Evolutionary conservation across 208 protist species (phyloP).

Genomic region (Kentomonas sorsogonicus): DNA sequence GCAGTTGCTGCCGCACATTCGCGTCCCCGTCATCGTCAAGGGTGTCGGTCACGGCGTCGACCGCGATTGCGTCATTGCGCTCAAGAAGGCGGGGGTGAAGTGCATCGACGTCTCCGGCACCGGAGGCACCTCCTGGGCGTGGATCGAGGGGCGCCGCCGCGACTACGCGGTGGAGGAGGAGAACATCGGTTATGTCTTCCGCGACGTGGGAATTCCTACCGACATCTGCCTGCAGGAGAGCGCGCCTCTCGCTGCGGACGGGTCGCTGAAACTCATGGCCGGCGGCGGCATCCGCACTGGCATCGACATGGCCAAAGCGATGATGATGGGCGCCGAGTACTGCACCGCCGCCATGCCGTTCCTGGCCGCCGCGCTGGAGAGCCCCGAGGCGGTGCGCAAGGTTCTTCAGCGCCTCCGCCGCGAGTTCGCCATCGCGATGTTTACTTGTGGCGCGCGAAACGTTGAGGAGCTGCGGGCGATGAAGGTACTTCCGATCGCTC

Average conservation of each 20-base stretch:
- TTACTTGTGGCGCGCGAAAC: slow-evolving; percentile 80
- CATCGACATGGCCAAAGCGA: slow-evolving; percentile 81
- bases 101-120: slow-evolving; percentile 87
- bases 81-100: slow-evolving; percentile 73
- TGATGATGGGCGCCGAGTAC: slow-evolving; percentile 82
- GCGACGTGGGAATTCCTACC: slow-evolving; percentile 82
- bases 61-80: slow-evolving; percentile 41
- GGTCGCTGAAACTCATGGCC: slow-evolving; percentile 74
- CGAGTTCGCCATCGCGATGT: slow-evolving; percentile 83
- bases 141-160: slow-evolving; percentile 87
- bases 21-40: slow-evolving; percentile 87
- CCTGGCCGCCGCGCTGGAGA: slow-evolving; percentile 74
- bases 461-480: slow-evolving; percentile 62
- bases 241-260: slow-evolving; percentile 31
- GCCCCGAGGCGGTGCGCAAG: slow-evolving; percentile 51
- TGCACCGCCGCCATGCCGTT: slow-evolving; percentile 85
- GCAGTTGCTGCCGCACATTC: slow-evolving; percentile 67
- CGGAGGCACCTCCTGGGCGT: slow-evolving; percentile 90
- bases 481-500: slow-evolving; percentile 30
- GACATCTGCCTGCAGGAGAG: slow-evolving; percentile 74
- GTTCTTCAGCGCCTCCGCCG: slow-evolving; percentile 72
- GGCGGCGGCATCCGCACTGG: slow-evolving; percentile 84
- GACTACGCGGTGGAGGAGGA: slow-evolving; percentile 40
- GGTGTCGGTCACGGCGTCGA: slow-evolving; percentile 89
- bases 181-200: slow-evolving; percentile 85